These are phyloP conservation scores for Trametes sanguinea DNA, from an alignment of 768 basidiomycete genomes.

Conservation along the genomic window DNA sequence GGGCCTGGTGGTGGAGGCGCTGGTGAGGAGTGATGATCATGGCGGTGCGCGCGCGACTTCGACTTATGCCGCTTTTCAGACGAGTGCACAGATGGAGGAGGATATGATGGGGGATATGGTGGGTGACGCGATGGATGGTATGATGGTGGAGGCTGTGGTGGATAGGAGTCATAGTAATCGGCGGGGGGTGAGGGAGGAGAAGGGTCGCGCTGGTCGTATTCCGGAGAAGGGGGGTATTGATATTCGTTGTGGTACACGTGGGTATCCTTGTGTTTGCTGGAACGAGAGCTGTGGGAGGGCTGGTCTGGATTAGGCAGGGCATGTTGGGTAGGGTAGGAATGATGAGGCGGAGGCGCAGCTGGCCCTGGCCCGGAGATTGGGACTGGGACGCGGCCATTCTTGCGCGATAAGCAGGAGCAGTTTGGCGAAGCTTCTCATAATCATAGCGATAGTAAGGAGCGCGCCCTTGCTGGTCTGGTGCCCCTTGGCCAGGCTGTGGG, in stretches of 20 bases:
- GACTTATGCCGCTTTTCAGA: conserved; percentile 14
- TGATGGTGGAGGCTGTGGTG: neutral
- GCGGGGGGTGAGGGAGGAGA: neutral
- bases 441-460: conserved; percentile 26
- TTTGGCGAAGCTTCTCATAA: conserved; percentile 22
- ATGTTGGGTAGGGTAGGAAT: neutral
- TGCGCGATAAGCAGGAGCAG: conserved; percentile 15
- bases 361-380: neutral
- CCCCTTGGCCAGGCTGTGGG: too few relatives aligned
- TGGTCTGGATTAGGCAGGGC: neutral
- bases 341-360: neutral
- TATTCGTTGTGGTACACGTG: neutral
- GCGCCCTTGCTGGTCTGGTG: neutral
- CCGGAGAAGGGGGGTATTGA: neutral
- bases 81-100: neutral
- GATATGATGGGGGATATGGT: neutral
- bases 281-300: neutral
- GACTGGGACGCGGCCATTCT: neutral
- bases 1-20: neutral
- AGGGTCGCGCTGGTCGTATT: conserved; percentile 3
- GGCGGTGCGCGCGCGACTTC: conserved; percentile 6
- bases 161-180: conserved; percentile 1
- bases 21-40: neutral
- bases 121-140: neutral
- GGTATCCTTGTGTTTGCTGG: conserved; percentile 6